These are phyloP conservation scores for Lepidium aucheri DNA, from an alignment of 345 rosid species.

Conservation along the genomic window DNA sequence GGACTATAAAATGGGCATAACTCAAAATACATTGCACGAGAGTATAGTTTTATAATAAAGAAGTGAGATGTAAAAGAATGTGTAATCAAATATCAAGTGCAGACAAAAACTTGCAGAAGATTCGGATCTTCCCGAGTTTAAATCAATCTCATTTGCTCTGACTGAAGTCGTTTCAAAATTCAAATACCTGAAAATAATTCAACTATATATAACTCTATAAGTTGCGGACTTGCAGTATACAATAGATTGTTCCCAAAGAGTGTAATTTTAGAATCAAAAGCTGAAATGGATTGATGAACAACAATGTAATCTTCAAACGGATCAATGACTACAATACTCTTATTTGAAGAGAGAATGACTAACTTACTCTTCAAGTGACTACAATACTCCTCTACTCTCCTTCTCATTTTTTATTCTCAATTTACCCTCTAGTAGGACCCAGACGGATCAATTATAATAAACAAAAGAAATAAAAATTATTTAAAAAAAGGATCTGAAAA, in stretches of 20 bases:
- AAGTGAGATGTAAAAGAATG: neutral
- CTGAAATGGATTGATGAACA: neutral
- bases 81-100: neutral
- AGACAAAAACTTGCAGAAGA: neutral
- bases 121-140: neutral
- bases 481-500: too few species aligned
- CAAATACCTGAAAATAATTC: neutral
- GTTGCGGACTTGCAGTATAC: neutral
- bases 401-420: too few species aligned
- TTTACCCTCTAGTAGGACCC: too few species aligned
- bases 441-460: too few species aligned
- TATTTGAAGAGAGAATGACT: too few species aligned
- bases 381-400: too few species aligned
- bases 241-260: neutral
- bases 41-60: neutral
- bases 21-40: neutral
- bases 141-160: neutral
- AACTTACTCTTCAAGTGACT: too few species aligned
- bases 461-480: too few species aligned
- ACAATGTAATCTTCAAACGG: neutral
- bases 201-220: neutral
- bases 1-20: neutral
- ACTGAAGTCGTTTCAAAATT: neutral
- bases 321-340: too few species aligned
- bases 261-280: neutral